Evolutionary conservation across 2,329 filamentous ascomycete genomes (phyloP), one percentile per base, ranked within the genome.

Genomic region (Teratosphaeria viscida): DNA sequence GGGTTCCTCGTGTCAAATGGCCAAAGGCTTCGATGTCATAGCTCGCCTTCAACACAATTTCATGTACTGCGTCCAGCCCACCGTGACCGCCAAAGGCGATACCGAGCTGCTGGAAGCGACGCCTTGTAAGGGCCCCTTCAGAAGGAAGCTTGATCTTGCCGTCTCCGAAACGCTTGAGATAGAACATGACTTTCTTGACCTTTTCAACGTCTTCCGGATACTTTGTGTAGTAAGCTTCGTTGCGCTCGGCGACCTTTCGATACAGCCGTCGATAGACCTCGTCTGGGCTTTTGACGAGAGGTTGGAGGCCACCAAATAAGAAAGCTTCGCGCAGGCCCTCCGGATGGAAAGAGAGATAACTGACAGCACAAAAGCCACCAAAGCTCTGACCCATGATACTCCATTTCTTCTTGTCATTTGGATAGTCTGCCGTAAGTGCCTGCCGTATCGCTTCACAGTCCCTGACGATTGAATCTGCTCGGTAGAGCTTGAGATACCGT

Each of bases 381-480:
- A 95, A 97, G 16, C 87, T 92, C 75, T 96, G 92, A 8, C 92
- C 92, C 63, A 95, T 87, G 34, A 94, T 82, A 60, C 85, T 88
- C 92, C 92, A 96, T 71, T 86, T 85, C 71, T 85, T 83, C 70
- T 88, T 85, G 55, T 87, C 83, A 26, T 82, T 77, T 0, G 88
- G 85, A 67, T 85, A 88, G 57, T 85, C 83, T 5, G 79, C 77
- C 0, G 88, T 94, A 58, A 97, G 78, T 47, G 81, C 86, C 67
- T 85, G 82, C 5, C 92, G 84, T 35, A 97, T 84, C 4, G 92
- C 90, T 72, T 97, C 92, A 64, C 88, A 89, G 69, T 97, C 92
- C 54, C 84, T 85, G 49, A 97, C 91, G 57, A 95, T 95, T 70
- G 83, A 94, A 74, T 96, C 92, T 37, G 92, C 91, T 52, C 92